Conservation (phyloP, 805 yeast species). For the Yamadazyma olivae region DNA sequence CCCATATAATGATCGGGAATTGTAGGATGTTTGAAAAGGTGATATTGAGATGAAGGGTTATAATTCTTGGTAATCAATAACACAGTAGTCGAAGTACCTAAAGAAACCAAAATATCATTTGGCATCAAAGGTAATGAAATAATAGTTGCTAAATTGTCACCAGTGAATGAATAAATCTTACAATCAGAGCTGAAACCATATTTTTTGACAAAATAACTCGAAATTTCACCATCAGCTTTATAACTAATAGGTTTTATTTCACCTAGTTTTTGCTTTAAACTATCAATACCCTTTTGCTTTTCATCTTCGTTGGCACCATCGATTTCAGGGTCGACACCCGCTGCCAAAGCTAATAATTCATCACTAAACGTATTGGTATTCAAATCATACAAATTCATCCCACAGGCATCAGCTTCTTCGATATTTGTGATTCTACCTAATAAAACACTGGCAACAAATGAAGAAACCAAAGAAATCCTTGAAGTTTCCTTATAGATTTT, state of each 20-base stretch:
- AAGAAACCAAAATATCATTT: constrained; percentile 74
- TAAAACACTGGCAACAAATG: constrained; percentile 70
- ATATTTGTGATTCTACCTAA: constrained; percentile 60
- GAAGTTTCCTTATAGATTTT: constrained; percentile 50
- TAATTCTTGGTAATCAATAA: constrained; percentile 75
- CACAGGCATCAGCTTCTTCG: constrained; percentile 89
- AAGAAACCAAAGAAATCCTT: constrained; percentile 72
- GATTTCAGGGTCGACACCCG: constrained; percentile 45
- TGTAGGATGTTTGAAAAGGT: constrained; percentile 84
- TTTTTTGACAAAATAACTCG: constrained; percentile 57
- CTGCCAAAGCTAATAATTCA: constrained; percentile 52
- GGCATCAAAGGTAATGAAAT: constrained; percentile 74
- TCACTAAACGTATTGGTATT: constrained; percentile 52
- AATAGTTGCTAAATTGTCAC: constrained; percentile 88
- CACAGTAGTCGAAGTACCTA: constrained; percentile 93
- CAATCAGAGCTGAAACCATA: constrained; percentile 64
- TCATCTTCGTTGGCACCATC: constrained; percentile 30
- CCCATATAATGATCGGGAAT: constrained; percentile 79
- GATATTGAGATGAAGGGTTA: constrained; percentile 77
- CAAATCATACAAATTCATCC: constrained; percentile 85
- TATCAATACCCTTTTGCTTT: constrained; percentile 28
- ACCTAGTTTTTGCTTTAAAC: constrained; percentile 53
- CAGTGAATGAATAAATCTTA: constrained; percentile 73
- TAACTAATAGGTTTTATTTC: constrained; percentile 49
- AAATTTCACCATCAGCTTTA: constrained; percentile 48